Evolutionary conservation across 305 asterid genomes (phyloP).

Genomic region (Solanum hybrid): DNA sequence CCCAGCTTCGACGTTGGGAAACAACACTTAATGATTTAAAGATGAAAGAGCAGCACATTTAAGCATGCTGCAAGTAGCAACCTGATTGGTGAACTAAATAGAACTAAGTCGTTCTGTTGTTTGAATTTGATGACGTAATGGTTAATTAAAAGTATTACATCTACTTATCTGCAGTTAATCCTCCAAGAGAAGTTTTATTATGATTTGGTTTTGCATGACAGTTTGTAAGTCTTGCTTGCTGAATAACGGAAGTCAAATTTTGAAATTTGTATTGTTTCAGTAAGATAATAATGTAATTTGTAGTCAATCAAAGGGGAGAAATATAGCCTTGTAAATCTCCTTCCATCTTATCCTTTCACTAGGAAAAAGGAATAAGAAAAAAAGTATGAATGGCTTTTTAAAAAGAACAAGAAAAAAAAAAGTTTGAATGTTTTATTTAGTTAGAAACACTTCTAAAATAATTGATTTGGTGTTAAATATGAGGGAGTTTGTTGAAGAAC

Average conservation of each 20-base stretch:
- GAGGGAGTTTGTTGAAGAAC: background rate
- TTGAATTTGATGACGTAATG: background rate
- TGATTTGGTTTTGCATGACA: background rate
- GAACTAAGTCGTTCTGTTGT: background rate
- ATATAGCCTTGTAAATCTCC: background rate
- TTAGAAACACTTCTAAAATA: background rate
- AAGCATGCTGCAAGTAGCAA: background rate
- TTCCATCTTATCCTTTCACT: slow-evolving; percentile 1
- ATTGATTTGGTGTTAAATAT: background rate
- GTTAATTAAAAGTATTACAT: background rate
- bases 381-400: background rate
- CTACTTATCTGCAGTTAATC: background rate
- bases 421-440: background rate
- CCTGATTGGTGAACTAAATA: background rate
- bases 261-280: background rate
- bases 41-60: background rate
- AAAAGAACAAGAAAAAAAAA: background rate
- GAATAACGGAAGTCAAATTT: background rate
- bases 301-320: background rate
- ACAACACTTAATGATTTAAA: background rate
- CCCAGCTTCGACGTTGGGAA: background rate
- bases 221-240: background rate
- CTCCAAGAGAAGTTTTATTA: background rate
- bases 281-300: background rate
- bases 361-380: background rate